Conservation (phyloP, 441 rosid species). For the Caryocar brasiliense region DNA sequence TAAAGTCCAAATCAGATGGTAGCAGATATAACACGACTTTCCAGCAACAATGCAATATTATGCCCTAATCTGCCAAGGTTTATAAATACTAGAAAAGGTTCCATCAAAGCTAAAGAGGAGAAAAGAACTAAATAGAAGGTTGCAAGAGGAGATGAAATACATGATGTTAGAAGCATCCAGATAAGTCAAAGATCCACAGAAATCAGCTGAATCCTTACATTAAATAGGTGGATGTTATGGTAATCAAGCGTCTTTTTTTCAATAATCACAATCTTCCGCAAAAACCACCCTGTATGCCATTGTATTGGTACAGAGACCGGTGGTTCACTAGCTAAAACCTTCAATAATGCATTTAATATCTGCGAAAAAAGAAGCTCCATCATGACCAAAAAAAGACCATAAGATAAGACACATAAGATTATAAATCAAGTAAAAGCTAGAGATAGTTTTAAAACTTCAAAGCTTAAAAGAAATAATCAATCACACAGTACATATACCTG, state of each 20-base stretch:
- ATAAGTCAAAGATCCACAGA: not conserved
- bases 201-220: slow-evolving; percentile 35
- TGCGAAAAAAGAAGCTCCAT: slow-evolving; percentile 17
- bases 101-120: too few relatives aligned
- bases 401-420: not conserved
- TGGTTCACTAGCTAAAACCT: slow-evolving; percentile 33
- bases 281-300: slow-evolving; percentile 51
- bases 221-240: slow-evolving; percentile 27
- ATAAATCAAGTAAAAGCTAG: not conserved
- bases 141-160: too few relatives aligned
- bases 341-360: slow-evolving; percentile 38
- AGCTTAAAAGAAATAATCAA: not conserved
- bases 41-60: too few relatives aligned
- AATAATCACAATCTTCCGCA: slow-evolving; percentile 30
- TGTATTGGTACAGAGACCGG: slow-evolving; percentile 20
- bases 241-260: slow-evolving; percentile 29
- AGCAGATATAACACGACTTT: too few relatives aligned
- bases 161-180: not conserved
- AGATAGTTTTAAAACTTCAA: not conserved
- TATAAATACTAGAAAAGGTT: too few relatives aligned
- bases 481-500: slow-evolving; percentile 17
- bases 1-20: too few relatives aligned
- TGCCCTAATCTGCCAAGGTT: too few relatives aligned
- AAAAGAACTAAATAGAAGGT: too few relatives aligned
- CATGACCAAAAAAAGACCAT: too few relatives aligned